These are phyloP conservation scores for Ensete glaucum DNA, from an alignment of 176 grass and related monocot species.

Conservation along the genomic window DNA sequence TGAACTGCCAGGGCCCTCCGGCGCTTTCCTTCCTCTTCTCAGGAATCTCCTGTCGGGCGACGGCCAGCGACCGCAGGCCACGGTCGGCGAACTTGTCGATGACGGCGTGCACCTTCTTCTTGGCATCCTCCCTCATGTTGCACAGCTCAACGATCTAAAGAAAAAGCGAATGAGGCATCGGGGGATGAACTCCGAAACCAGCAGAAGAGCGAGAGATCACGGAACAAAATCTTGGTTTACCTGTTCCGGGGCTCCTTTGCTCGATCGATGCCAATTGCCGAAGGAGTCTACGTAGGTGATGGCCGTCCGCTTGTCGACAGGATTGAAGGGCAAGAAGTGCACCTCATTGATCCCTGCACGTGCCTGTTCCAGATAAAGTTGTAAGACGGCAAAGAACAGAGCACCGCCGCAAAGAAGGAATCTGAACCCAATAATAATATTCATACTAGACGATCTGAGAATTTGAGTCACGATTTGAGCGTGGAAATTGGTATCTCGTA, in stretches of 20 bases:
- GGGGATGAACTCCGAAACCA: background rate
- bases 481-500: too few relatives aligned
- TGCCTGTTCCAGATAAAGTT: background rate
- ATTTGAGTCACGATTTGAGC: too few relatives aligned
- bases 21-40: slow-evolving; percentile 47
- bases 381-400: background rate
- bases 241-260: slow-evolving; percentile 80
- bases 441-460: too few relatives aligned
- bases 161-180: background rate
- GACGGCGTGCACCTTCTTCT: slow-evolving; percentile 32
- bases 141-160: slow-evolving; percentile 57
- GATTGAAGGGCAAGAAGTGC: slow-evolving; percentile 90
- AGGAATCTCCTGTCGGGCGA: slow-evolving; percentile 47
- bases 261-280: slow-evolving; percentile 56
- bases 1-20: slow-evolving; percentile 61
- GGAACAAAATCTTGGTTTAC: background rate
- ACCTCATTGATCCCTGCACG: slow-evolving; percentile 45
- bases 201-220: background rate
- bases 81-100: slow-evolving; percentile 54
- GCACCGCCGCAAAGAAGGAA: too few relatives aligned
- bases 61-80: slow-evolving; percentile 49
- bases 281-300: slow-evolving; percentile 68
- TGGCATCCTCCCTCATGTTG: slow-evolving; percentile 33
- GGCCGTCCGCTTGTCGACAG: slow-evolving; percentile 71
- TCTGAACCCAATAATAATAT: too few relatives aligned